These are phyloP conservation scores for Vigna mungo DNA, from an alignment of 306 rosid genomes.

Conservation along the genomic window DNA sequence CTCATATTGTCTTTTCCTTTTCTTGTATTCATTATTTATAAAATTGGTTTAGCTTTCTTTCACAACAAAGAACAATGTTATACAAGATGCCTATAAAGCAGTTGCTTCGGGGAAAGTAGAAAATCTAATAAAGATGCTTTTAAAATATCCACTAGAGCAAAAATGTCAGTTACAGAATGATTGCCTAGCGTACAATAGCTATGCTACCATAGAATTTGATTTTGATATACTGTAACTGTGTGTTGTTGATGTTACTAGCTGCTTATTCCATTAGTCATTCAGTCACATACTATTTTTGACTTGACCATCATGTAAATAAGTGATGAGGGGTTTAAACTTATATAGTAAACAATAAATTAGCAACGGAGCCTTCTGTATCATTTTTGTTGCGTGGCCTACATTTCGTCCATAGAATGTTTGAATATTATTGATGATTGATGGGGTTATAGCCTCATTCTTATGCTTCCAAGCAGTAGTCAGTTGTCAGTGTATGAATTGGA, in stretches of 20 bases:
- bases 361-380: not conserved
- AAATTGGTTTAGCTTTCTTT: not conserved
- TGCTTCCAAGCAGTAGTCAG: constrained; percentile 1
- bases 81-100: not conserved
- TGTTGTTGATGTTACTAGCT: not conserved
- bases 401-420: too few species aligned
- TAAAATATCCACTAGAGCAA: not conserved
- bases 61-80: constrained; percentile 17
- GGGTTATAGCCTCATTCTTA: not conserved
- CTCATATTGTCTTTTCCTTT: not conserved
- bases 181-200: not conserved
- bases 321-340: not conserved
- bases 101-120: not conserved
- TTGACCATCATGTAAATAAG: not conserved
- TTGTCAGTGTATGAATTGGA: not conserved
- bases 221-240: not conserved
- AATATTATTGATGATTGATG: too few species aligned
- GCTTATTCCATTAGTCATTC: not conserved
- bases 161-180: not conserved
- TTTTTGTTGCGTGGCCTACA: constrained; percentile 12
- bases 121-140: not conserved
- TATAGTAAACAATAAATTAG: not conserved
- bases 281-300: constrained; percentile 14
- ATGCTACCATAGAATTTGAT: not conserved
- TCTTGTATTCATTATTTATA: not conserved